phyloP scores from a whole-genome alignment of 2,329 filamentous ascomycete species.

The Aspergillus terreus region DNA sequence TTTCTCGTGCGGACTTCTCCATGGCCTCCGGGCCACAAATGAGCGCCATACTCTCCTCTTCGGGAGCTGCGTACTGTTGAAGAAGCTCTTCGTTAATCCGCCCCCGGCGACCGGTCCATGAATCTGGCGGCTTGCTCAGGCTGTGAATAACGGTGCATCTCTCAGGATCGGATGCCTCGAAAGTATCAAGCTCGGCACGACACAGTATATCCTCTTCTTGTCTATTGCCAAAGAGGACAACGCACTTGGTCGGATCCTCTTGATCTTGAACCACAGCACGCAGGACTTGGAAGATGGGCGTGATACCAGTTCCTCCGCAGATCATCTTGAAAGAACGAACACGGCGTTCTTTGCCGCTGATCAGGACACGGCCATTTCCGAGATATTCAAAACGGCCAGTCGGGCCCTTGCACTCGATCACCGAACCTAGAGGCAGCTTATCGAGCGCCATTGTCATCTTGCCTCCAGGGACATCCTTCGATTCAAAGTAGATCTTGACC shows the following conservation, averaged over 20 bases:
- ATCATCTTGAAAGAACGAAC: slow-evolving; percentile 78
- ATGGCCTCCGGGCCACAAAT: slow-evolving; percentile 75
- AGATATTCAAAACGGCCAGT: slow-evolving; percentile 81
- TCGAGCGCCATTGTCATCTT: slow-evolving; percentile 81
- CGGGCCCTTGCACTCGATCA: slow-evolving; percentile 82
- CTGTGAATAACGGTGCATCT: slow-evolving; percentile 66
- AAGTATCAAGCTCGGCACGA: slow-evolving; percentile 64
- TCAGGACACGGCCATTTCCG: slow-evolving; percentile 59
- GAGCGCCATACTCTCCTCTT: slow-evolving; percentile 60
- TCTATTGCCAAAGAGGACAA: slow-evolving; percentile 76
- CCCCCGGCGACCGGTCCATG: slow-evolving; percentile 67
- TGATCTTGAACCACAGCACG: slow-evolving; percentile 66
- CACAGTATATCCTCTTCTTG: slow-evolving; percentile 79
- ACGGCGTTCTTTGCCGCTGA: slow-evolving; percentile 55
- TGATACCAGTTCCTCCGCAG: slow-evolving; percentile 83
- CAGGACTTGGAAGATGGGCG: slow-evolving; percentile 84
- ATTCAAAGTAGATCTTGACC: slow-evolving; percentile 75
- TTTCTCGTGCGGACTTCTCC: slow-evolving; percentile 62
- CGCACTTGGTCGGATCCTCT: slow-evolving; percentile 62
- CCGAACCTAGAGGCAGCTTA: slow-evolving; percentile 65
- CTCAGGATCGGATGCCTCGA: slow-evolving; percentile 50
- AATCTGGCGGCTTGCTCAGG: slow-evolving; percentile 59
- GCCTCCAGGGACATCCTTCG: slow-evolving; percentile 58
- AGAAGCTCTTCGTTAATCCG: slow-evolving; percentile 63
- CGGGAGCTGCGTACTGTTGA: slow-evolving; percentile 50